Percentiles rank a stretch among this genome's conserved stretches.
These are phyloP conservation scores for Flueggea neowawraea DNA, from an alignment of 441 rosid genomes.

Conservation along the genomic window DNA sequence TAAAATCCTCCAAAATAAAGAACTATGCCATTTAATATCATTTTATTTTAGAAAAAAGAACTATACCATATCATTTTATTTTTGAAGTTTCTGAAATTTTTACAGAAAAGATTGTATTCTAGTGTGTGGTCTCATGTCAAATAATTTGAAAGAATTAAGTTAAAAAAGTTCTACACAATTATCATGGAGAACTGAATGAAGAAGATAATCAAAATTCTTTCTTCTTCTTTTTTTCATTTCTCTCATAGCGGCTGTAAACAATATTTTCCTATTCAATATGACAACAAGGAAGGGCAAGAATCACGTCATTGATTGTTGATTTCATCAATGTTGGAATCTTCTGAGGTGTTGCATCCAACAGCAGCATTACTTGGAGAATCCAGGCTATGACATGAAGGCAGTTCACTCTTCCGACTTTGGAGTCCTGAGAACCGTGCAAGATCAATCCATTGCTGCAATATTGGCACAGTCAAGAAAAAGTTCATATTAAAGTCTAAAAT, in stretches of 20 bases:
- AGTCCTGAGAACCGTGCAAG: constrained; percentile 85
- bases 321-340: constrained; percentile 65
- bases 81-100: no score
- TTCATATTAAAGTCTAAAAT: not conserved
- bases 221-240: not conserved
- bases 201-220: not conserved
- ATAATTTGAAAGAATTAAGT: constrained; percentile 23
- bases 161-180: constrained; percentile 10
- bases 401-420: constrained; percentile 54
- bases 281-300: constrained; percentile 7
- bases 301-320: constrained; percentile 52
- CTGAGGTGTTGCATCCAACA: constrained; percentile 43
- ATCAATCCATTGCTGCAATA: constrained; percentile 95
- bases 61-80: no score
- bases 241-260: constrained; percentile 7
- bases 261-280: constrained; percentile 6
- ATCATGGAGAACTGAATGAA: constrained; percentile 4
- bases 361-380: constrained; percentile 39
- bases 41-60: no score
- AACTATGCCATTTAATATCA: no score
- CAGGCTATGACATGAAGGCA: constrained; percentile 32
- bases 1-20: no score
- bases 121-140: no score
- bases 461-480: constrained; percentile 12
- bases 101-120: no score